Conservation (phyloP, 208 protist genomes). For the Crithidia fasciculata region DNA sequence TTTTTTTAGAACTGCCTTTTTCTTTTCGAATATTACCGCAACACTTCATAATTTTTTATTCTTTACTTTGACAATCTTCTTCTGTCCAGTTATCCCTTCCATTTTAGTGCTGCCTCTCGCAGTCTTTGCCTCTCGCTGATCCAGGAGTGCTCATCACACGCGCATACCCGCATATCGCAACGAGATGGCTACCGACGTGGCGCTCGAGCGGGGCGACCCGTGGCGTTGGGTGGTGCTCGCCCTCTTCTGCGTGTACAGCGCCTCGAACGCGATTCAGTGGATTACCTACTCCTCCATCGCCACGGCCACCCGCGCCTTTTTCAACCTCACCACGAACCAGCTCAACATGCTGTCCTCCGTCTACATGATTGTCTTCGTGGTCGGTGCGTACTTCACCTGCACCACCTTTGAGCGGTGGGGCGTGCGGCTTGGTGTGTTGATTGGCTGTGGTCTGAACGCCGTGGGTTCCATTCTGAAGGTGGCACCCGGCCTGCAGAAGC, state of each 20-base stretch:
- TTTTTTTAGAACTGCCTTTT: not conserved
- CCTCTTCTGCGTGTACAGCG: conserved; percentile 69
- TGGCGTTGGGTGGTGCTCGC: conserved; percentile 60
- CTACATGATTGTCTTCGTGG: conserved; percentile 83
- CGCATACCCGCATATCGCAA: no score
- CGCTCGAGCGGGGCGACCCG: conserved; percentile 41
- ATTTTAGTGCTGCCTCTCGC: no score
- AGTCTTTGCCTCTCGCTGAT: no score
- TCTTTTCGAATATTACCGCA: not conserved
- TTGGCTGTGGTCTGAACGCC: conserved; percentile 62
- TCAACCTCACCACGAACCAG: conserved; percentile 61
- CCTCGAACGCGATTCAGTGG: conserved; percentile 80
- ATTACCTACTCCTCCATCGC: conserved; percentile 70
- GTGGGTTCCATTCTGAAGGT: conserved; percentile 69
- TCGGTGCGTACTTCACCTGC: conserved; percentile 65
- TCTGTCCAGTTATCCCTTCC: no score
- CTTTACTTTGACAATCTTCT: not conserved
- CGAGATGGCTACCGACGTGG: not conserved
- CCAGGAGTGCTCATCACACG: no score
- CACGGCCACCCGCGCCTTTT: conserved; percentile 43
- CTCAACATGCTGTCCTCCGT: conserved; percentile 77
- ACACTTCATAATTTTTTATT: not conserved
- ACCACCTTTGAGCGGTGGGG: conserved; percentile 77
- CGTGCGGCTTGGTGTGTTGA: conserved; percentile 58
- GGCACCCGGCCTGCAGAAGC: conserved; percentile 51